A percentile compares a stretch with the other conserved stretches of the same genome.
phyloP scores from a whole-genome alignment of 345 rosid genomes.

The Balakata baccata region DNA sequence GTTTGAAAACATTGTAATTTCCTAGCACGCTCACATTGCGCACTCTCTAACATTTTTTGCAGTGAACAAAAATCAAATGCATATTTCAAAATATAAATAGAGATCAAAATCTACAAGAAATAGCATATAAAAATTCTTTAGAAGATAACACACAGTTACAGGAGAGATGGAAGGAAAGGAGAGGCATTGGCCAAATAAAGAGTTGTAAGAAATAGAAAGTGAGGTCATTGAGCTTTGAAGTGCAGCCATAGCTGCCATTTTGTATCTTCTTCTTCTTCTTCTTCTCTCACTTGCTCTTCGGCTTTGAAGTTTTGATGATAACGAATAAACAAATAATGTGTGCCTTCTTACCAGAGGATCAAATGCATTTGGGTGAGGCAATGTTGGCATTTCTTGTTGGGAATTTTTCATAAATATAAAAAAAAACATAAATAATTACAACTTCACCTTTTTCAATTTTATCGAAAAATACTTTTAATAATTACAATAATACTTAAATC shows the following conservation, averaged over 20 bases:
- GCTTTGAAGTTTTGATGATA: conserved; percentile 18
- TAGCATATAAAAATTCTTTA: background rate
- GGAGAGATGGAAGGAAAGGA: conserved; percentile 38
- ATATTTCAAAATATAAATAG: background rate
- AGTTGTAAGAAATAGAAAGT: conserved; percentile 53
- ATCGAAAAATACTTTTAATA: no score
- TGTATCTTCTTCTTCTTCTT: conserved; percentile 18
- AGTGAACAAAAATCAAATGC: no score
- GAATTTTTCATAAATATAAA: no score
- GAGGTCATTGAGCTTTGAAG: conserved; percentile 71
- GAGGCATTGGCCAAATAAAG: conserved; percentile 72
- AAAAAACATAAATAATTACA: no score
- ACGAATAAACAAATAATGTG: conserved; percentile 9
- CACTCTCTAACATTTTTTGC: no score
- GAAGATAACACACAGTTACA: conserved; percentile 38
- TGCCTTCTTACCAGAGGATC: background rate
- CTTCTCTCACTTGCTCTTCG: conserved; percentile 17
- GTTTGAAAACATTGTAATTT: no score
- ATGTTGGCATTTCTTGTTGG: conserved; percentile 23
- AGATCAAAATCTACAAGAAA: background rate
- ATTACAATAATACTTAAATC: no score
- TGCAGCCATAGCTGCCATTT: conserved; percentile 70
- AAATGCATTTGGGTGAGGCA: background rate
- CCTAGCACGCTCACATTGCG: no score
- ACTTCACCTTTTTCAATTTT: no score